Base-by-base conservation (phyloP, 148 eudicot species). In the Camellia granthamiana region DNA sequence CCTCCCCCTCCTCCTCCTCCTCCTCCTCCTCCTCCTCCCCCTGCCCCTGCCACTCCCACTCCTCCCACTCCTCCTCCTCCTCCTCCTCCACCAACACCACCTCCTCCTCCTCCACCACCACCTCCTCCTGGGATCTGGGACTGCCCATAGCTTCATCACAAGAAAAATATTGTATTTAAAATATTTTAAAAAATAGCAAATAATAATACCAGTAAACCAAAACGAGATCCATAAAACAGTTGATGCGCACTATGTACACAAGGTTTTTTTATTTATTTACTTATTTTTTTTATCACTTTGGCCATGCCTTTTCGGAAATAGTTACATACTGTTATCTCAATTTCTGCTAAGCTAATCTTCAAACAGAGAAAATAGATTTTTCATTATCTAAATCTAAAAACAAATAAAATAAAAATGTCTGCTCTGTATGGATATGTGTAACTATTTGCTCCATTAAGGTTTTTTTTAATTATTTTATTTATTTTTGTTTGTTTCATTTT, bases 111-210 rank as follows among this genome's bases (percentile, higher is more conserved):
- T 15, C 74, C 18, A 3, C 56, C 10, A 55, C 74, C 9, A 30
- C 74, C 88, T 43, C 82, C 88, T 52, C 87, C 90, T n/a, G 86
- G 83, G 58, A 80, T 84, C 67, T 79, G 95, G 55, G 90, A 83
- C 61, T 85, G 93, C 77, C 90, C 93, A 79, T 85, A 85, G 58
- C 97, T 94, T 86, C 84, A 88, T 77, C 60, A 61, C 12, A 43
- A 60, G 6, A 80, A 3, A 72, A 59, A 59, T 54, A 65, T 58
- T 61, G 60, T 51, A 49, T 6, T 41, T 8, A 19, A 19, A 72
- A 10, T 49, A 51, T 5, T 43, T 30, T 30, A 30, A 30, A 72
- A 49, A 19, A 38, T 38, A 30, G 5, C 59, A 4, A n/a, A 11
- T 2, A 30, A 63, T 63, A 3, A 66, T 7, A 66, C 46, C 0